Evolutionary conservation across 352 stramenopile species (phyloP).

Genomic region (Globisporangium paroecandrum): DNA sequence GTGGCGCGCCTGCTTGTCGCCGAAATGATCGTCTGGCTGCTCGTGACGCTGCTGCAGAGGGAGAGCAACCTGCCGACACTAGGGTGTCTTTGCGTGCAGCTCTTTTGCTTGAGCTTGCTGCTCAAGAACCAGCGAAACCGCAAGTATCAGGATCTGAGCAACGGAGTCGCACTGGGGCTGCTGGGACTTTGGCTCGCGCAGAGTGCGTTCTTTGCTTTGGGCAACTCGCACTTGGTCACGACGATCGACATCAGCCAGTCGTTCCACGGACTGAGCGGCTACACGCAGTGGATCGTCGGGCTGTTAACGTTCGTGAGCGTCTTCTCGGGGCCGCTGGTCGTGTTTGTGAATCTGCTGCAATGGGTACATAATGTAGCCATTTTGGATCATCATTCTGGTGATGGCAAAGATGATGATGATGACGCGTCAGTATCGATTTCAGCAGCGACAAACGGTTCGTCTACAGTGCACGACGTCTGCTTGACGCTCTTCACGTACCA

Average conservation of each 20-base stretch:
- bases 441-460: not conserved
- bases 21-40: conserved; percentile 63
- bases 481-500: conserved; percentile 53
- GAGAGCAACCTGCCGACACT: conserved; percentile 57
- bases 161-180: conserved; percentile 19
- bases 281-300: conserved; percentile 82
- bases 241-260: conserved; percentile 89
- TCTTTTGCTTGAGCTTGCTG: conserved; percentile 29
- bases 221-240: conserved; percentile 87
- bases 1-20: conserved; percentile 17
- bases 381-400: not conserved
- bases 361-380: conserved; percentile 26
- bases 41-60: conserved; percentile 60
- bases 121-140: conserved; percentile 10
- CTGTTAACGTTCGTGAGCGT: conserved; percentile 70
- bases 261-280: conserved; percentile 73
- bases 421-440: not conserved
- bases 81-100: conserved; percentile 44
- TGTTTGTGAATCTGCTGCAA: conserved; percentile 42
- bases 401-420: not conserved
- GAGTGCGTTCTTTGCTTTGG: conserved; percentile 77
- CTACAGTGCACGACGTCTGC: conserved; percentile 16
- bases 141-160: conserved; percentile 10
- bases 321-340: conserved; percentile 71
- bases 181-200: conserved; percentile 54